phyloP scores from a whole-genome alignment of 2,329 filamentous ascomycete genomes.

The Cyphellophora attinorum region DNA sequence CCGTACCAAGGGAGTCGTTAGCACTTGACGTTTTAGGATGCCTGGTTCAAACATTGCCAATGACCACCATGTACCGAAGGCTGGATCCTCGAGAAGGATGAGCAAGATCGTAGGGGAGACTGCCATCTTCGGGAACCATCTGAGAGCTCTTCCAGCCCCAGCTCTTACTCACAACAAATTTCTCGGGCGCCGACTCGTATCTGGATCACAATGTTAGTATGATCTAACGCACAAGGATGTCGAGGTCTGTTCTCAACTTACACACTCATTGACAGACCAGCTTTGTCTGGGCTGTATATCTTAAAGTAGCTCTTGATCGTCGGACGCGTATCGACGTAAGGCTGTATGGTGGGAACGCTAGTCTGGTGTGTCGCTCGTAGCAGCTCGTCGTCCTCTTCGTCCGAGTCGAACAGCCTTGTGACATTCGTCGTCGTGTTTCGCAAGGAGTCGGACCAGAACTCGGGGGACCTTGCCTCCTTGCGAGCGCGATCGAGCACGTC shows the following conservation, averaged over 20 bases:
- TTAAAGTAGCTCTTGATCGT: constrained; percentile 55
- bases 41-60: constrained; percentile 39
- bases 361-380: constrained; percentile 17
- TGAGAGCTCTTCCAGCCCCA: constrained; percentile 54
- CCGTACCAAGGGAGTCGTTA: no score
- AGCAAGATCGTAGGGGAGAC: constrained; percentile 53
- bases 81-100: constrained; percentile 35
- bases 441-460: neutral
- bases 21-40: no score
- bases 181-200: constrained; percentile 49
- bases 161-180: constrained; percentile 51
- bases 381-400: constrained; percentile 20
- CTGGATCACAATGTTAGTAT: no score
- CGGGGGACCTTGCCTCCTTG: neutral
- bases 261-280: constrained; percentile 49
- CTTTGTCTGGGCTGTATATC: constrained; percentile 50
- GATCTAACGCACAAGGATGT: no score
- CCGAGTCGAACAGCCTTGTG: constrained; percentile 16
- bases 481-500: no score
- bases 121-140: constrained; percentile 83
- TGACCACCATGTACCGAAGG: constrained; percentile 51
- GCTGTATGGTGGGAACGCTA: constrained; percentile 36
- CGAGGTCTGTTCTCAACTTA: no score
- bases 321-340: constrained; percentile 46
- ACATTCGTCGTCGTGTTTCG: neutral